Conservation (phyloP, 148 eudicot species). For the Nyssa sinensis region DNA sequence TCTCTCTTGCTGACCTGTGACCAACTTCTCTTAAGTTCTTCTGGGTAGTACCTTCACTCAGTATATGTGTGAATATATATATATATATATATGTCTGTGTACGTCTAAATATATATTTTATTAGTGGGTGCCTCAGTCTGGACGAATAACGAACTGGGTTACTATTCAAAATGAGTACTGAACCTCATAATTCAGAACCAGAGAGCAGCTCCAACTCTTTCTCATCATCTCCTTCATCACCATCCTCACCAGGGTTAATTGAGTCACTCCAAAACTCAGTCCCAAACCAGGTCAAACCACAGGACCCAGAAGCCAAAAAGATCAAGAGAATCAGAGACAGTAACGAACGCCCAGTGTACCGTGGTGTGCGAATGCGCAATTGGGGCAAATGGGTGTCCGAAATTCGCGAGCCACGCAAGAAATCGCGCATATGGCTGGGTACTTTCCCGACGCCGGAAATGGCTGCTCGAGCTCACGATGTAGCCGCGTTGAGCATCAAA, state of each 20-base stretch:
- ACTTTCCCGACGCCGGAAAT: slow-evolving; percentile 81
- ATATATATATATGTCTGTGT: background rate
- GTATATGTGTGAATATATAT: background rate
- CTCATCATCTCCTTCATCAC: slow-evolving; percentile 5
- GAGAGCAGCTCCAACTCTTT: slow-evolving; percentile 18
- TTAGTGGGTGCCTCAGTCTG: background rate
- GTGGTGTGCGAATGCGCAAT: slow-evolving; percentile 76
- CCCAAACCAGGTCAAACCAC: background rate
- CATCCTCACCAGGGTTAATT: background rate
- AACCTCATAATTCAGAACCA: slow-evolving; percentile 4
- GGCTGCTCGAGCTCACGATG: slow-evolving; percentile 95
- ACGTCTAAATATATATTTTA: background rate
- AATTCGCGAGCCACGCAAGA: slow-evolving; percentile 75
- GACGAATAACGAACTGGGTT: background rate
- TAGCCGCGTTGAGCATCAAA: slow-evolving; percentile 73
- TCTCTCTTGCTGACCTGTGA: too few relatives aligned
- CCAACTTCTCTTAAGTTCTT: too few relatives aligned
- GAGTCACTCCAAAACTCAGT: background rate
- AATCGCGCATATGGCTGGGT: slow-evolving; percentile 90
- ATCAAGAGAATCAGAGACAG: slow-evolving; percentile 23
- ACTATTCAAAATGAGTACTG: background rate
- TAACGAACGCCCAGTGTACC: slow-evolving; percentile 59
- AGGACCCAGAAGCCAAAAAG: slow-evolving; percentile 2
- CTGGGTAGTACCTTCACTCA: background rate
- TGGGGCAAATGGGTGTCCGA: slow-evolving; percentile 99